Evolutionary conservation across 2,329 filamentous ascomycete genomes (phyloP).

Genomic region (Aspergillus ochraceoroseus): DNA sequence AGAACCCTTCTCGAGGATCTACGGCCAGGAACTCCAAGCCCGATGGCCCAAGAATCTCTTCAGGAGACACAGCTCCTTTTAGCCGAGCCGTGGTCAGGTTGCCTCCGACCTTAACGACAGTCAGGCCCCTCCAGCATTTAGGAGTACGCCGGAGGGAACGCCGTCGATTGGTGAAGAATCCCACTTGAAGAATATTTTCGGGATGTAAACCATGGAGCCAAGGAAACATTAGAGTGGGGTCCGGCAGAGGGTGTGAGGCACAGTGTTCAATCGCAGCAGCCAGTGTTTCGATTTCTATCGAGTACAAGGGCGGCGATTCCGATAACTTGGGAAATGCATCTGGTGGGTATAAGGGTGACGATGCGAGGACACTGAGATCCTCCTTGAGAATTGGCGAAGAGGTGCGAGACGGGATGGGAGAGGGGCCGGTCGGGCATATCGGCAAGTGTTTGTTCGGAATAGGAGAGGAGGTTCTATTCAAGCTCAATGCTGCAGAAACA

Average conservation of each 20-base stretch:
- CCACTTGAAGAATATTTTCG: slow-evolving; percentile 79
- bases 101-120: slow-evolving; percentile 82
- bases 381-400: slow-evolving; percentile 60
- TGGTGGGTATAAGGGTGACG: slow-evolving; percentile 71
- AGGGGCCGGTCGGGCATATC: slow-evolving; percentile 77
- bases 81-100: slow-evolving; percentile 68
- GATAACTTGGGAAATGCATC: slow-evolving; percentile 55
- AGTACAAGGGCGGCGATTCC: slow-evolving; percentile 61
- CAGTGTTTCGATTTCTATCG: slow-evolving; percentile 64
- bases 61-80: slow-evolving; percentile 78
- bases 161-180: slow-evolving; percentile 79
- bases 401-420: slow-evolving; percentile 56
- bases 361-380: slow-evolving; percentile 51
- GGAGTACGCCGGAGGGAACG: slow-evolving; percentile 66
- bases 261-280: slow-evolving; percentile 69
- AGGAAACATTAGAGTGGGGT: slow-evolving; percentile 82
- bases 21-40: slow-evolving; percentile 67
- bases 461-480: slow-evolving; percentile 57
- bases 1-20: slow-evolving; percentile 87
- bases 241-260: slow-evolving; percentile 74
- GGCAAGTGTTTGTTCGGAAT: slow-evolving; percentile 88
- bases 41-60: slow-evolving; percentile 65
- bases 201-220: slow-evolving; percentile 94
- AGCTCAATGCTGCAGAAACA: slow-evolving; percentile 49
- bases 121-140: slow-evolving; percentile 71